Percentiles rank a stretch among this genome's conserved stretches.
These are phyloP conservation scores for Pyricularia pennisetigena DNA, from an alignment of 2,329 filamentous ascomycete genomes.

Conservation along the genomic window DNA sequence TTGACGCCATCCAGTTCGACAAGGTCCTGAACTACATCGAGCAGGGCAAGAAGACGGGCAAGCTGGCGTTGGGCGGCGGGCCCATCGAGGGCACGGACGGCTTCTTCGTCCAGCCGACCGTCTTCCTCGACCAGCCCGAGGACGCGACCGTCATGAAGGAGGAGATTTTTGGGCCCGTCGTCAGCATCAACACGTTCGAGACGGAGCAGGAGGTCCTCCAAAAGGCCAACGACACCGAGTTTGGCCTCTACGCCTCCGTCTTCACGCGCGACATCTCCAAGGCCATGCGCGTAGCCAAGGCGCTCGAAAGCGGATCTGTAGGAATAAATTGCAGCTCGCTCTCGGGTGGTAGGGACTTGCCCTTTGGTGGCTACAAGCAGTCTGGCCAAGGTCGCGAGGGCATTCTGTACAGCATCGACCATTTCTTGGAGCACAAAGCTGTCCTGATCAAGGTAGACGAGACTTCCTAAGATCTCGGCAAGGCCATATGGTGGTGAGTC, in stretches of 20 bases:
- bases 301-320: slow-evolving; percentile 43
- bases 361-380: slow-evolving; percentile 29
- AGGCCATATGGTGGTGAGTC: no score
- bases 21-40: slow-evolving; percentile 26
- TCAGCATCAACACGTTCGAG: slow-evolving; percentile 38
- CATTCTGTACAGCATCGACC: slow-evolving; percentile 22
- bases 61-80: slow-evolving; percentile 15
- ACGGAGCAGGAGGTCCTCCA: slow-evolving; percentile 37
- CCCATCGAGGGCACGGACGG: slow-evolving; percentile 14
- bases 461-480: background rate
- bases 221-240: slow-evolving; percentile 40
- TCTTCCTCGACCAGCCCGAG: slow-evolving; percentile 26
- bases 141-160: slow-evolving; percentile 32
- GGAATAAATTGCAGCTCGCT: slow-evolving; percentile 37
- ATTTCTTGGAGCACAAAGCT: slow-evolving; percentile 20
- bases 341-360: slow-evolving; percentile 20
- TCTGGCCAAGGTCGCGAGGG: slow-evolving; percentile 26
- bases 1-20: slow-evolving; percentile 31
- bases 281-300: slow-evolving; percentile 25
- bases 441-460: slow-evolving; percentile 14
- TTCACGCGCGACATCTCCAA: slow-evolving; percentile 38
- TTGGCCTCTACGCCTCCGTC: slow-evolving; percentile 39
- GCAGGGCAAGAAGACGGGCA: slow-evolving; percentile 18
- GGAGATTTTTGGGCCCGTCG: slow-evolving; percentile 45
- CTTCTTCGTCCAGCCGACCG: slow-evolving; percentile 27